Conservation (phyloP, 1,284 basidiomycete genomes). For the Pseudomicrostroma phylloplanum region DNA sequence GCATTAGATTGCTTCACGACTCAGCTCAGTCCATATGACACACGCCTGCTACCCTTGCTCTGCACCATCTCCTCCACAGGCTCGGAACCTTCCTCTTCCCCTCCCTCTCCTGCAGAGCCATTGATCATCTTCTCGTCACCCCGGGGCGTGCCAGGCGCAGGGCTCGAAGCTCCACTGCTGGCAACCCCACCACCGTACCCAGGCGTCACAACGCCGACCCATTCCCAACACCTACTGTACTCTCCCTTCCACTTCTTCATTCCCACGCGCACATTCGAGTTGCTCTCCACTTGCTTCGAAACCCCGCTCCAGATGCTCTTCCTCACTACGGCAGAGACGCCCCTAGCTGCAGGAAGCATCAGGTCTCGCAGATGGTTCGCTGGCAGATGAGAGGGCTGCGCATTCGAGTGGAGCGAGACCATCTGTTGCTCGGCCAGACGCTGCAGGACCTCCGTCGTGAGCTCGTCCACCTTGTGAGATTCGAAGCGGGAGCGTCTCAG, state of each 20-base stretch:
- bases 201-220: slow-evolving; percentile 1
- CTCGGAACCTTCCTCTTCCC: no score
- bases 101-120: no score
- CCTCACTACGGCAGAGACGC: neutral
- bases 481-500: neutral
- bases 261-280: slow-evolving; percentile 4
- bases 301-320: neutral
- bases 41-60: no score
- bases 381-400: neutral
- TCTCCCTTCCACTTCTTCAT: slow-evolving; percentile 8
- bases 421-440: neutral
- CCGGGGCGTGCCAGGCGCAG: no score
- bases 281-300: neutral
- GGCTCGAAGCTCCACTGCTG: no score
- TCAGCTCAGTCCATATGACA: no score
- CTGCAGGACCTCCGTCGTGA: neutral
- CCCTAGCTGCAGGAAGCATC: neutral
- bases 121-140: no score
- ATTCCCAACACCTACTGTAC: slow-evolving; percentile 3
- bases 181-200: no score
- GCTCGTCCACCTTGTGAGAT: neutral
- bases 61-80: no score
- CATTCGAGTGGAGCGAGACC: neutral
- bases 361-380: neutral
- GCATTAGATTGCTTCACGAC: no score